Base-by-base conservation (phyloP, 78 protist genomes). In the Cavenderia fasciculata region DNA sequence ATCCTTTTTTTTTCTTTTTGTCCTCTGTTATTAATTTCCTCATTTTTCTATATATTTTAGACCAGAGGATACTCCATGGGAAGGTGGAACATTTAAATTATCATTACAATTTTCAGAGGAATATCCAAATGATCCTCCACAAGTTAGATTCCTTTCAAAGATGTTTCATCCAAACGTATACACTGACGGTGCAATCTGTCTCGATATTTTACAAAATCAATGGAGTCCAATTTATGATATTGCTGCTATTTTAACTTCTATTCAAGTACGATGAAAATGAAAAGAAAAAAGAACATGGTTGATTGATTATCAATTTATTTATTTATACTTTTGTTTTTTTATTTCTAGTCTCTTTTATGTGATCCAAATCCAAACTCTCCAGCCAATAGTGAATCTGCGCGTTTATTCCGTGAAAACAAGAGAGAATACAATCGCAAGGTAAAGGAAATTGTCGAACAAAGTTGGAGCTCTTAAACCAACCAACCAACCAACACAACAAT, bases 281-380 rank as follows among this genome's bases (percentile, higher is more conserved):
- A n/a, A n/a, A n/a, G n/a, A n/a, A n/a, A n/a, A n/a, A n/a, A n/a
- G n/a, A n/a, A n/a, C n/a, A n/a, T n/a, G n/a, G n/a, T n/a, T n/a
- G n/a, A n/a, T n/a, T n/a, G n/a, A n/a, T 25, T 18, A 25, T 3
- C 6, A 57, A 23, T 2, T 10, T 25, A 3, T 57, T 57, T 57
- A 7, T 57, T 25, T 23, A 21, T 23, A 4, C 38, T 40, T 85
- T 85, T 38, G n/a, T 27, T 57, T 57, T 25, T 19, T 31, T 62
- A 19, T 7, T 57, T 11, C 14, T 74, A 97, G 95, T 97, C 99
- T 6, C 94, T 99, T 34, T 92, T 99, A 43, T 90, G 98, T 40
- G 99, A 99, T 66, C 99, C 99, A 31, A 99, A 99, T 78, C 99
- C 99, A 12, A 94, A 95, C 49, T 96, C 98, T 6, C 99, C 99